Evolutionary conservation across 179 eudicot genomes (phyloP).

Genomic region (Camellia oleifera): DNA sequence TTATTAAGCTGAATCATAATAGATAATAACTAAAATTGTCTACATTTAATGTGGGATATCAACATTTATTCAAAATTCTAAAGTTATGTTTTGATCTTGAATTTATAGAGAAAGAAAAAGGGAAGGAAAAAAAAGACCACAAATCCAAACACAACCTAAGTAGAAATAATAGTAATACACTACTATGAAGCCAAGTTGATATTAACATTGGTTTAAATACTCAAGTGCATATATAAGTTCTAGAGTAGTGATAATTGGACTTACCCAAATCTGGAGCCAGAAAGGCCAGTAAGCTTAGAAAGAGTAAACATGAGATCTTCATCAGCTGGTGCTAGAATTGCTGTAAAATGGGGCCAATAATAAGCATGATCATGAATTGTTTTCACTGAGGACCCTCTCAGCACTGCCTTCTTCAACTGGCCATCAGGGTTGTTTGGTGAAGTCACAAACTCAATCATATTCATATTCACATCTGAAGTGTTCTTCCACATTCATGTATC

Average conservation of each 20-base stretch:
- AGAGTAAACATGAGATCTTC: constrained; percentile 40
- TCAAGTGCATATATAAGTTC: background rate
- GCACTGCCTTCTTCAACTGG: constrained; percentile 22
- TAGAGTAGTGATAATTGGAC: background rate
- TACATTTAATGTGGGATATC: too few relatives aligned
- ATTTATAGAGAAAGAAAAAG: too few relatives aligned
- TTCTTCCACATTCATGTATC: constrained; percentile 35
- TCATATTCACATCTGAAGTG: background rate
- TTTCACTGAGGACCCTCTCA: constrained; percentile 28
- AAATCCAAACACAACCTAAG: too few relatives aligned
- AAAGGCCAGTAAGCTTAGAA: constrained; percentile 48
- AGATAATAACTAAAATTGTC: too few relatives aligned
- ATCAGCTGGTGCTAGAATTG: constrained; percentile 35
- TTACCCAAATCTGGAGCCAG: constrained; percentile 48
- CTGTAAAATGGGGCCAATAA: constrained; percentile 46
- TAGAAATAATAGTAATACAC: too few relatives aligned
- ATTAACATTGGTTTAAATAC: too few relatives aligned
- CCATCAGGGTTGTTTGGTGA: constrained; percentile 39
- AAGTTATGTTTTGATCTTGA: too few relatives aligned
- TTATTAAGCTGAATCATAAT: too few relatives aligned
- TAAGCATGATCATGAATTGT: constrained; percentile 36
- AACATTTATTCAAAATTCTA: too few relatives aligned
- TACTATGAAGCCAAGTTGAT: too few relatives aligned
- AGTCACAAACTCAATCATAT: constrained; percentile 22
- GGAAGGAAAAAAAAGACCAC: too few relatives aligned